Conservation (phyloP, 176 grass and related monocot genomes). For the Zoysia japonica region DNA sequence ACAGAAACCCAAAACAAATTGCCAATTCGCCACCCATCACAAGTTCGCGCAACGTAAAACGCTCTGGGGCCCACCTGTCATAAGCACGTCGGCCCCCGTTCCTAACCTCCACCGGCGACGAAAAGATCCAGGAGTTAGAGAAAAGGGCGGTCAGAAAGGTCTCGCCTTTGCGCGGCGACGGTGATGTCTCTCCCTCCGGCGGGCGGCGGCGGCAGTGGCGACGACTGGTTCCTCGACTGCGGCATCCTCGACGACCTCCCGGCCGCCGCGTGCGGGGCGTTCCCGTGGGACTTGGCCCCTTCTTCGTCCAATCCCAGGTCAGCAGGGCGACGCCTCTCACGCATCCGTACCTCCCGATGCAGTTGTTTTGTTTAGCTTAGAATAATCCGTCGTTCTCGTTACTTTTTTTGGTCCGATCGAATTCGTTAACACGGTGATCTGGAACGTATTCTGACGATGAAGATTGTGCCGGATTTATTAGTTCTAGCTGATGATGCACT, state of each 20-base stretch:
- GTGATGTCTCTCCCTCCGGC: slow-evolving; percentile 48
- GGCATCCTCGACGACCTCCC: slow-evolving; percentile 60
- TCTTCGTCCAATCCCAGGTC: slow-evolving; percentile 57
- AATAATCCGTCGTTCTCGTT: not conserved
- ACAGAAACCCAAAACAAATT: not conserved
- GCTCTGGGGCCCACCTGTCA: slow-evolving; percentile 21
- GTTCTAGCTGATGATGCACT: not conserved
- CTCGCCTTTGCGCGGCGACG: slow-evolving; percentile 34
- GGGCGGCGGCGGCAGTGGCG: slow-evolving; percentile 28
- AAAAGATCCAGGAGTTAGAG: slow-evolving; percentile 8
- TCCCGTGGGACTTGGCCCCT: slow-evolving; percentile 50
- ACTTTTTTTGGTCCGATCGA: not conserved
- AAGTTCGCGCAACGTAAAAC: not conserved
- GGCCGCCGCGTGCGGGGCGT: slow-evolving; percentile 42
- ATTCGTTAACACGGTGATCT: not conserved
- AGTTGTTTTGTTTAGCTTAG: not conserved
- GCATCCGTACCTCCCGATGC: not conserved
- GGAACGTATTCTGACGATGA: not conserved
- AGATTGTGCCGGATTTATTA: not conserved
- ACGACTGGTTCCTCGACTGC: slow-evolving; percentile 62
- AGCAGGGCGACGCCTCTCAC: not conserved
- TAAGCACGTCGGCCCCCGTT: not conserved
- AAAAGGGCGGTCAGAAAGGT: not conserved
- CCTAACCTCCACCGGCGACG: slow-evolving; percentile 9
- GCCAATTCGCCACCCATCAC: not conserved